Conservation (phyloP, 164 flowering plant genomes). For the Macadamia integrifolia region DNA sequence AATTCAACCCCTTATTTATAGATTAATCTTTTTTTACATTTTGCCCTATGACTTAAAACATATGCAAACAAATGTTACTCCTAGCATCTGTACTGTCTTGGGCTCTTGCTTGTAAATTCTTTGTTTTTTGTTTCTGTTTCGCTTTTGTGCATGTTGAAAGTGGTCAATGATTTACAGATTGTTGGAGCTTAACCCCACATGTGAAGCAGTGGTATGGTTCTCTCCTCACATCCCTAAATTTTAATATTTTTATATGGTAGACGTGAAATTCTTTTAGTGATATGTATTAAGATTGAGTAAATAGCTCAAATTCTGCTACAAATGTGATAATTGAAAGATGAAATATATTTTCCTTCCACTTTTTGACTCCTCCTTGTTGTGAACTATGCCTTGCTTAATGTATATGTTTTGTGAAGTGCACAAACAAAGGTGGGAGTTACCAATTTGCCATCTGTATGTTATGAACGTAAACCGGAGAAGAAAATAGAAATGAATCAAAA, state of each 20-base stretch:
- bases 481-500: too few species aligned
- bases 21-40: too few species aligned
- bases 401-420: neutral
- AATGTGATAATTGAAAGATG: neutral
- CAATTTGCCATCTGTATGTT: too few species aligned
- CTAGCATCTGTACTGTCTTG: too few species aligned
- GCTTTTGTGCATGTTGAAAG: constrained; percentile 10
- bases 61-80: too few species aligned
- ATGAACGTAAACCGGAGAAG: too few species aligned
- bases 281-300: neutral
- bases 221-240: constrained; percentile 2
- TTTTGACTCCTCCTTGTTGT: neutral
- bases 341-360: neutral
- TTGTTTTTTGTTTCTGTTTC: neutral
- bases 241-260: neutral
- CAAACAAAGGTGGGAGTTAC: too few species aligned
- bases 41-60: too few species aligned
- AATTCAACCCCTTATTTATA: too few species aligned
- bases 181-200: constrained; percentile 81
- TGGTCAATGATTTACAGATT: constrained; percentile 51
- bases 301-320: neutral
- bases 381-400: neutral
- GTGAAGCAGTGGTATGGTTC: constrained; percentile 67
- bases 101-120: too few species aligned
- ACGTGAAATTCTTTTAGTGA: neutral